Conservation (phyloP, 257 asterid species). For the Solanum clarkiae region DNA sequence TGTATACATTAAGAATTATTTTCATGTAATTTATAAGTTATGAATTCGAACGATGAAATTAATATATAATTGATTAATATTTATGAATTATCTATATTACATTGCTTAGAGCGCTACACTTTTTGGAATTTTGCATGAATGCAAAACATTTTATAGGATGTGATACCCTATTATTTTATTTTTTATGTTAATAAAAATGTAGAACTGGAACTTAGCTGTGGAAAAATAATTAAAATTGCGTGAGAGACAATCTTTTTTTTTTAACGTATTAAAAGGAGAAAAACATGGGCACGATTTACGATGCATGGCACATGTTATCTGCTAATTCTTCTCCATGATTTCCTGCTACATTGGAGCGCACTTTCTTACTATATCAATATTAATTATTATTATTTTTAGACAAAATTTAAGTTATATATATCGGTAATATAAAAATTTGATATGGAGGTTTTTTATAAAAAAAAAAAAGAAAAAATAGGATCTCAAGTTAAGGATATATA, state of each 20-base stretch:
- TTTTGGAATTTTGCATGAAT: rapidly evolving
- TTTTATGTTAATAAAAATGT: not conserved
- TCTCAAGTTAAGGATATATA: too few relatives aligned
- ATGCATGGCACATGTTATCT: not conserved
- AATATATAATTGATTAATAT: not conserved
- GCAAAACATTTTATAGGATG: not conserved
- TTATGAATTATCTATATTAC: not conserved
- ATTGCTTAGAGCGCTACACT: not conserved
- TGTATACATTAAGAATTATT: not conserved
- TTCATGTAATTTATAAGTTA: not conserved
- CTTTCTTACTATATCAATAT: not conserved
- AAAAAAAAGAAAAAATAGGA: too few relatives aligned
- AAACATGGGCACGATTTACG: not conserved
- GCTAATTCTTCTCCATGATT: not conserved
- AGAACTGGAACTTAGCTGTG: not conserved
- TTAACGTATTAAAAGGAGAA: not conserved
- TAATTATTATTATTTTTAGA: too few relatives aligned
- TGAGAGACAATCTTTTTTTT: not conserved
- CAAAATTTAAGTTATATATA: too few relatives aligned
- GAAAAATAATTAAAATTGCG: not conserved
- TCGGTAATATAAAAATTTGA: too few relatives aligned
- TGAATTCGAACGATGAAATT: not conserved
- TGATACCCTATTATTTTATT: not conserved
- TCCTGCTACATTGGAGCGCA: not conserved
- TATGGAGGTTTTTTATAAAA: too few relatives aligned